Base-by-base conservation (phyloP, 805 yeast genomes). In the Pichia deserticola region DNA sequence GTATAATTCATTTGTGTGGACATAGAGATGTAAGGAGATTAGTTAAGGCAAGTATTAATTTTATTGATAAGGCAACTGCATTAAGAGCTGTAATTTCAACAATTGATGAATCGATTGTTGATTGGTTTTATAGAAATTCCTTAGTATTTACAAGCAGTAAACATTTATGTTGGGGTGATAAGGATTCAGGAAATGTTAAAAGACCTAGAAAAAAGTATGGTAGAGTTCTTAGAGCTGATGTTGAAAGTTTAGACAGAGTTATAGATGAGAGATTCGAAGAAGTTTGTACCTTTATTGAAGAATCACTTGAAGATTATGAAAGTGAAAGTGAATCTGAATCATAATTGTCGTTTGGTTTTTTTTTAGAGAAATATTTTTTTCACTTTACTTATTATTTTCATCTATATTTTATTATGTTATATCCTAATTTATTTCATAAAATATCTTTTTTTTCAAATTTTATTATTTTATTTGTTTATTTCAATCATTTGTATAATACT, bases 141-240 rank as follows among this genome's bases (percentile, higher is more conserved):
- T 76, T 92, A 30, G 78, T 92, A 0, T 90, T 89, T 66, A 80
- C 97, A 4, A 75, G 88, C 45, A 69, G 74, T 47, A 76, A 75
- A 51, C 95, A 93, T 64, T 73, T 85, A 6, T 85, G 93, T 56
- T 92, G 97, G 97, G 84, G 81, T 30, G 62, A 57, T 30, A 63
- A 62, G 30, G 60, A 60, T 20, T 53, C 55, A 41, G 54, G 50
- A 12, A 55, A 65, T 25, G 57, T 51, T 47, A 89, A 88, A 61
- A 77, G 83, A 61, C 96, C 96, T 37, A 79, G 98, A 62, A 82
- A 87, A 66, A 92, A 89, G 66, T 89, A 82, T 61, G 99, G 99
- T 27, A 77, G 97, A 52, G 96, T 93, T 3, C 67, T 90, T 47
- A 80, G 83, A 57, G 78, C 93, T 6, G 81, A 81, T 41, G 69